Base-by-base conservation (phyloP, 352 stramenopile species). In the Globisporangium cederbergense region DNA sequence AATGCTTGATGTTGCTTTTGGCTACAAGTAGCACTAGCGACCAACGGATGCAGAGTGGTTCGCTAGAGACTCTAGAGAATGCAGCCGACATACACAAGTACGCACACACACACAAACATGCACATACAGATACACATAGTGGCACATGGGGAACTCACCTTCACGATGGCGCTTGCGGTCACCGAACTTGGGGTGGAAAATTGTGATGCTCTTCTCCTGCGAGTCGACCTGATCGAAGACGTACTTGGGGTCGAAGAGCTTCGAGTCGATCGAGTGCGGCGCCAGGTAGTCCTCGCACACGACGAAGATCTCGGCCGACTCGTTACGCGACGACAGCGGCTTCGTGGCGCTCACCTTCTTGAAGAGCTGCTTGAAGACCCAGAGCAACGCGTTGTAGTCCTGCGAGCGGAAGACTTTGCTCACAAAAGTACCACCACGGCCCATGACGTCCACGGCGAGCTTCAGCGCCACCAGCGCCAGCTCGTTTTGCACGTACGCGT, bases 261-360 rank as follows among this genome's bases (percentile, higher is more conserved):
- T 94, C 1, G 97, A 81, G 77, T 99, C 98, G 69, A 99, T 99
- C 52, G 96, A 98, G 60, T 98, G 86, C 1, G 98, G 97, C 4
- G 91, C 93, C 45, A 98, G 74, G 75, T 98, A 99, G 34, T 95
- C 84, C 64, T 95, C 76, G 74, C 97, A 99, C 1, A 99, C 93
- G 18, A 99, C 95, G 77, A 99, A 99, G 72, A 99, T 99, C 80
- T 99, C 98, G n/a, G 98, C 97, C 11, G 96, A 99, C 69, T 99
- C 97, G 68, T 94, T 97, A 78, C 98, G 92, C 61, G 91, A 99
- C 10, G 96, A 98, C 38, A 97, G 83, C n/a, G 98, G 98, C 80
- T 99, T 99, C 54, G 98, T 98, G 0, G 96, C 97, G 66, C 97
- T 91, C 11, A 99, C 97, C 49, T 96, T 95, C 66, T 97, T 91